Base-by-base conservation (phyloP, 2,329 filamentous ascomycete species). In the Mycosphaerella sp. region DNA sequence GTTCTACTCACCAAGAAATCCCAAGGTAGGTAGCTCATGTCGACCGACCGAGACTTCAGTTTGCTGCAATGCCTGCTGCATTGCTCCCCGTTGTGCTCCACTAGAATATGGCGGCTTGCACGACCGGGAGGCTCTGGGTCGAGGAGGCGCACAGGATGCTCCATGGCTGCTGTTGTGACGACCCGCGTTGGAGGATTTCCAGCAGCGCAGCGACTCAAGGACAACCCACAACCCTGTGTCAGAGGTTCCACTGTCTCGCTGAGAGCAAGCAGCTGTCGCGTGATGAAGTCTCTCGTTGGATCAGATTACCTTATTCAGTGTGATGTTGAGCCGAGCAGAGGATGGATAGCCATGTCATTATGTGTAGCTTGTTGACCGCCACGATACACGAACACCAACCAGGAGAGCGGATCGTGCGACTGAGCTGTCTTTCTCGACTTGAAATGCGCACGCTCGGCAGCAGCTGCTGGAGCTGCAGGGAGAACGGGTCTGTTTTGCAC, bases 381-480 rank as follows among this genome's bases (percentile, higher is more conserved):
- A 34, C 10, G 30, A 34, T 5, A 34, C 9, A 34, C 30, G 2
- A 13, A 34, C 7, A 5, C 7, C 30, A 34, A 34, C 30, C 30
- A 8, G 10, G 13, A 1, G 30, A n/a, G 30, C 44, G 44, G 37
- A 46, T 14, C 6, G 44, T 46, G 32, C 28, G 34, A 46, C 44
- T 39, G 44, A 36, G 32, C 44, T 46, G 44, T 46, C 44, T 12
- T 37, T 21, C 44, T 32, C 14, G 18, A 37, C 13, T 36, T 30
- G 44, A 17, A 18, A 46, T 46, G 32, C 44, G 32, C 44, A 46
- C 32, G 30, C 44, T 39, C 12, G 44, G 32, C 27, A n/a, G 32
- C 32, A 46, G 37, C 18, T 32, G 32, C 28, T 18, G 21, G 21
- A 37, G 16, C 30, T 46, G 44, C 44, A 46, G 32, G 43, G 43